These are phyloP conservation scores for Podochytrium sp. DNA, from an alignment of 192 early-diverging fungal genomes.

Conservation along the genomic window DNA sequence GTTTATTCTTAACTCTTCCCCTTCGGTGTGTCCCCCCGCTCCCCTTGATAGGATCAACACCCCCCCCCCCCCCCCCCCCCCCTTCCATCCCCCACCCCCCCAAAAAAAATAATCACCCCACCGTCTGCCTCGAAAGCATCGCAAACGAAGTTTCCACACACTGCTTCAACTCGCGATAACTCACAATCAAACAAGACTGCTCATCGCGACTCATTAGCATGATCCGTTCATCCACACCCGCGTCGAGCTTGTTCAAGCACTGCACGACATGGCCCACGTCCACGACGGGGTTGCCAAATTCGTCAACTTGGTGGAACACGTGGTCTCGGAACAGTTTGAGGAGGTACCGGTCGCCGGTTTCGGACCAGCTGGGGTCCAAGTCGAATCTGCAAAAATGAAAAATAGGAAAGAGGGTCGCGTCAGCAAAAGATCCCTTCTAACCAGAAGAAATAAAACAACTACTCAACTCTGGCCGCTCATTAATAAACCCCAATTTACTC, in stretches of 20 bases:
- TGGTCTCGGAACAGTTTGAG: slow-evolving; percentile 98
- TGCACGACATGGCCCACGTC: slow-evolving; percentile 93
- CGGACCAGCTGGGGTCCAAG: slow-evolving; percentile 91
- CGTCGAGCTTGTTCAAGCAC: slow-evolving; percentile 97
- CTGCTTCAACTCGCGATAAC: slow-evolving; percentile 91
- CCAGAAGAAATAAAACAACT: slow-evolving; percentile 15
- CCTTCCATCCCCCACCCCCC: background rate
- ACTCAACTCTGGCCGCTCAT: slow-evolving; percentile 80
- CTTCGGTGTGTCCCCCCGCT: too few species aligned
- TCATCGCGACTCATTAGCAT: slow-evolving; percentile 96
- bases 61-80: too few species aligned
- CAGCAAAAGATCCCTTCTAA: background rate
- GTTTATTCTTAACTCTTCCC: too few species aligned
- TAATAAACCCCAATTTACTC: slow-evolving; percentile 91
- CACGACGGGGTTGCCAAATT: slow-evolving; percentile 76
- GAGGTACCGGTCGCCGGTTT: slow-evolving; percentile 97
- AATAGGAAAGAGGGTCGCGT: background rate
- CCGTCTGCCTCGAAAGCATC: slow-evolving; percentile 54
- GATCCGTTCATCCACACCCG: slow-evolving; percentile 91
- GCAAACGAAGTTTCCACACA: slow-evolving; percentile 87
- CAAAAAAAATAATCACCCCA: background rate
- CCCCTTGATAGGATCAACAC: too few species aligned
- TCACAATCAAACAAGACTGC: slow-evolving; percentile 95
- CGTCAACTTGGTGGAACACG: slow-evolving; percentile 94
- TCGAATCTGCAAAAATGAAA: slow-evolving; percentile 71